These are phyloP conservation scores for Ceratocystis colombiana DNA, from an alignment of 2,329 filamentous ascomycete genomes.

Conservation along the genomic window DNA sequence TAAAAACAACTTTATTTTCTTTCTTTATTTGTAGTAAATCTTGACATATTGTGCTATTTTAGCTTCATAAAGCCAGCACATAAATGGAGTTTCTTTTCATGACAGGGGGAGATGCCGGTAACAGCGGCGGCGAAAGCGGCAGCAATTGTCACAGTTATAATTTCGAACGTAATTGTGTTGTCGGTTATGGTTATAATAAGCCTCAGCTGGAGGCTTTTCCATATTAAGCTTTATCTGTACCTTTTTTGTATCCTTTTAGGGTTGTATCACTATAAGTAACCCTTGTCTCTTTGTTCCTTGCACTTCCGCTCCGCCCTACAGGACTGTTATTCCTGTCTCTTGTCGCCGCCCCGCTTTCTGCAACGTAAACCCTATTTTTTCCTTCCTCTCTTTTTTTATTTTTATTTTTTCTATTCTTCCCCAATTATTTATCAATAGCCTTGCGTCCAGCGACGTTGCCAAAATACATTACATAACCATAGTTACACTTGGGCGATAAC, in stretches of 20 bases:
- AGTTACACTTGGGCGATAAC: background rate
- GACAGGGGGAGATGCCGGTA: background rate
- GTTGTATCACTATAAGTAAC: background rate
- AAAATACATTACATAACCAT: background rate
- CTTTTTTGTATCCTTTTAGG: background rate
- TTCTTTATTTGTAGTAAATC: background rate
- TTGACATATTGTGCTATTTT: conserved; percentile 1
- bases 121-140: too few relatives aligned
- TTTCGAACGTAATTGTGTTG: too few relatives aligned
- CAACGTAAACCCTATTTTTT: background rate
- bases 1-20: background rate
- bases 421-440: background rate
- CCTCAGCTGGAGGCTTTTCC: too few relatives aligned
- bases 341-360: too few relatives aligned
- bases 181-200: too few relatives aligned
- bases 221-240: too few relatives aligned
- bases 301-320: too few relatives aligned
- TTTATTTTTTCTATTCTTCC: background rate
- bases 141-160: too few relatives aligned
- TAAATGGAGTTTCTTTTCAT: background rate
- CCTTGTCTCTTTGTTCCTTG: background rate
- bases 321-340: background rate
- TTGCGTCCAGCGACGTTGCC: conserved; percentile 4
- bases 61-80: background rate
- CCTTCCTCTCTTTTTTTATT: background rate